These are phyloP conservation scores for Tubosaeta sp. DNA, from an alignment of 768 basidiomycete species.

Conservation along the genomic window DNA sequence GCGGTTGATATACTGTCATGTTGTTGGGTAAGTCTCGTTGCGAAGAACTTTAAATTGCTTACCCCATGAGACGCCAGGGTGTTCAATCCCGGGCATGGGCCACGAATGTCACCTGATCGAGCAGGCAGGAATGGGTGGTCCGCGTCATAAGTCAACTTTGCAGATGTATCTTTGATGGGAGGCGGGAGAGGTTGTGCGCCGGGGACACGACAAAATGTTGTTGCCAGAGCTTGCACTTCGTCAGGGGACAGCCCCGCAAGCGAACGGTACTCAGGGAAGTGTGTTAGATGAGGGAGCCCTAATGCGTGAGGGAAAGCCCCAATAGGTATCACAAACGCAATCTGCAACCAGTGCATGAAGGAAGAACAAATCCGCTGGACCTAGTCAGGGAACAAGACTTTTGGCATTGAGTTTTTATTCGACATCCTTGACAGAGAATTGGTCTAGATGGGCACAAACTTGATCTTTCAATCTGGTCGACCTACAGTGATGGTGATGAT, in stretches of 20 bases:
- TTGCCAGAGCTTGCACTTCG: slow-evolving; percentile 11
- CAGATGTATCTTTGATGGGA: slow-evolving; percentile 20
- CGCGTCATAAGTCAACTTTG: slow-evolving; percentile 19
- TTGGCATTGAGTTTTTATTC: too few species aligned
- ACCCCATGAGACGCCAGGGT: slow-evolving; percentile 26
- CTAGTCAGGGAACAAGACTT: too few species aligned
- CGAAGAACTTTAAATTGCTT: neutral
- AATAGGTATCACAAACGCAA: too few species aligned
- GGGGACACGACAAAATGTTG: slow-evolving; percentile 15
- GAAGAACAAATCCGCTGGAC: too few species aligned
- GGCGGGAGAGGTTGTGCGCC: slow-evolving; percentile 22
- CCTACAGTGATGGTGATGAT: too few species aligned
- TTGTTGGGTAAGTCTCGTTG: neutral
- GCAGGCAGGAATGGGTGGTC: slow-evolving; percentile 14
- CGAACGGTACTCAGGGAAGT: slow-evolving; percentile 20
- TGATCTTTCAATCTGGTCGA: too few species aligned
- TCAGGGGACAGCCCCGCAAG: slow-evolving; percentile 17
- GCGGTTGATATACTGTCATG: slow-evolving; percentile 15
- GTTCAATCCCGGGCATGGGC: slow-evolving; percentile 24
- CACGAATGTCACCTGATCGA: slow-evolving; percentile 21
- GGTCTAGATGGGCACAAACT: too few species aligned
- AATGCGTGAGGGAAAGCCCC: neutral
- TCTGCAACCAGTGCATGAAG: too few species aligned
- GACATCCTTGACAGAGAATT: too few species aligned
- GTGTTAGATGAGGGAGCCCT: slow-evolving; percentile 12